Evolutionary conservation across 2,329 filamentous ascomycete genomes (phyloP), one percentile per base, ranked within the genome.

Genomic region (Hirsutella minnesotensis): DNA sequence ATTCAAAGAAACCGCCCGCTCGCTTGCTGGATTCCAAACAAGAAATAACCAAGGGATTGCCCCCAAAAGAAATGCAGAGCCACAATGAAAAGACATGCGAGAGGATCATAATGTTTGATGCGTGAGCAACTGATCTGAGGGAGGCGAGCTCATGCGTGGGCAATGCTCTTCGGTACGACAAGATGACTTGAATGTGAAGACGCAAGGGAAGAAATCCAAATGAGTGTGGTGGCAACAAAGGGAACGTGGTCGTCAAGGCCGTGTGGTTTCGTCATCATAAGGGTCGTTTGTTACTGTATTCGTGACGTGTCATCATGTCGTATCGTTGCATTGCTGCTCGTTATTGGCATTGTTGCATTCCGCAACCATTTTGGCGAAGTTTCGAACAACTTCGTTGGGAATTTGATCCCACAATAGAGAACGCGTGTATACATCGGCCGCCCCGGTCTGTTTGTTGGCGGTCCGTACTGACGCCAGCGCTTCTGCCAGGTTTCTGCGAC

Each of bases 391-490:
- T 50, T 96, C 88, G 53, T 79, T 76, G 13, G 92, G 89, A 53
- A 96, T 89, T 63, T 89, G 86, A 57, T 95, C 88, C 86, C 87
- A 95, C 45, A 96, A 79, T 47, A 96, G 73, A 48, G 87, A 94
- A 45, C 90, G 78, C 29, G 89, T 94, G 67, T 95, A 95, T 35
- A 95, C 86, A 55, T 95, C 88, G 44, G 89, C 85, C 39, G 82
- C 83, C 40, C 59, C 59, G 41, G 77, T 76, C 52, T 83, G 77
- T 64, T 86, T 86, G 55, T 72, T 71, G 53, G 73, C 77, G 52
- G 69, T 69, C 50, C 86, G 81, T 79, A 95, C 86, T 38, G 77
- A 80, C 40, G 83, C 79, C 38, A 95, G 75, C 8, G 87, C 82
- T 52, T 94, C 83, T 37, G 83, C 84, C 38, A 92, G 75, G 61